Base-by-base conservation (phyloP, 352 stramenopile genomes). In the Globisporangium splendens region DNA sequence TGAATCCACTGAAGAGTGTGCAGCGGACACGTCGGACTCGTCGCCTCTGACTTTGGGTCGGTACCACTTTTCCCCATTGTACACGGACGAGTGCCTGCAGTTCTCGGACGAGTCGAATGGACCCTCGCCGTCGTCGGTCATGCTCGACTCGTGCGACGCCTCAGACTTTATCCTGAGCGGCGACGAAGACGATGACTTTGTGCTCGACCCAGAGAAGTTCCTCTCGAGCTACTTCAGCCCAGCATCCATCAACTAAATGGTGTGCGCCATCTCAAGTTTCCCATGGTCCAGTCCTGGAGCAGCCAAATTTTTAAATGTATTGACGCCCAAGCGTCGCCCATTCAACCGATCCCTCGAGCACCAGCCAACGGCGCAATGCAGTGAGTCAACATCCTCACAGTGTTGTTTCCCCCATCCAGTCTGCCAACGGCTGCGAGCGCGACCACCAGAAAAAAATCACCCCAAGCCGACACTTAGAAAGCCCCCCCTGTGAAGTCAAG, bases 181-280 rank as follows among this genome's bases (percentile, higher is more conserved):
- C 21, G 72, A 83, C 31, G 79, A 88, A 39, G 80, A 90, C 67
- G 82, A 92, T 48, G 82, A 92, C 66, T 92, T 94, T 55, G 82
- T 94, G 56, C 72, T 94, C 15, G 84, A 94, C 67, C 84, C 84
- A 2, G 80, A 94, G 61, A 92, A 91, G 61, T 94, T 94, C 53
- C 73, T 94, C 20, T 89, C 84, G 59, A 90, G 77, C 75, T 94
- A 94, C 73, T 88, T 94, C 52, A 72, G 68, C 41, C 77, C 80
- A 12, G 42, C 63, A 38, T 50, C 41, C 22, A 33, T 35, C 20
- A 55, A 60, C 35, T 65, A 56, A 47, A 35, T n/a, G 5, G n/a
- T 5, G 54, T 24, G 41, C 14, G 10, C 17, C 24, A 41, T 28
- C 20, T 35, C 47, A 52, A 39, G 47, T 52, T 11, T 21, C 51